Base-by-base conservation (phyloP, 345 rosid species). In the Lepidium aucheri region DNA sequence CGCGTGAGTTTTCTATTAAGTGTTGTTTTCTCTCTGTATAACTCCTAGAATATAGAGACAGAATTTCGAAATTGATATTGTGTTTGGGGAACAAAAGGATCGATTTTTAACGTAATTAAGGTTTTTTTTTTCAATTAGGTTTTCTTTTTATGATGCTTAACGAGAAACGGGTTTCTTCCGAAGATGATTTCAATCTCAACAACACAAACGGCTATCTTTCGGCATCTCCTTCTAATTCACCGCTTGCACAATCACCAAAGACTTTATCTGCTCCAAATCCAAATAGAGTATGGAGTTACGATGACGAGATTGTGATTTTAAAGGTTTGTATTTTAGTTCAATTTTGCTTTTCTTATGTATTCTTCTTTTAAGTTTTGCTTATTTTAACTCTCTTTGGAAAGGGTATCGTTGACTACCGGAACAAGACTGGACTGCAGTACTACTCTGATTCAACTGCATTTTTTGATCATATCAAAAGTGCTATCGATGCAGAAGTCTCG, bases 241-340 rank as follows among this genome's bases (percentile, higher is more conserved):
- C n/a, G n/a, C n/a, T n/a, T n/a, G n/a, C n/a, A n/a, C n/a, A n/a
- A n/a, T n/a, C n/a, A n/a, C n/a, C n/a, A n/a, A n/a, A n/a, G n/a
- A n/a, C 46, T 36, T 14, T 34, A 36, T n/a, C 5, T 14, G 8
- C 49, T 63, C 10, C 46, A 9, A 12, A 33, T 45, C 9, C 67
- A 2, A 53, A 41, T 32, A 53, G 41, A 12, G 0, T 53, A 10
- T 65, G 70, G 70, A 42, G 15, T 14, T 13, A 53, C 42, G 8
- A 42, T 40, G 70, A 66, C 8, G 70, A 66, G 53, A 16, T 66
- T 30, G 15, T 9, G 34, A 53, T 66, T 6, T 6, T 66, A 43
- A 53, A 66, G 60, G 68, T 63, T 24, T 50, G 0, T 63, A 2
- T 41, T 30, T 44, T 17, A 15, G 2, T 16, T 16, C 0, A 9